phyloP scores from a whole-genome alignment of 2,329 filamentous ascomycete genomes.

The Phyllosticta citribraziliensis region DNA sequence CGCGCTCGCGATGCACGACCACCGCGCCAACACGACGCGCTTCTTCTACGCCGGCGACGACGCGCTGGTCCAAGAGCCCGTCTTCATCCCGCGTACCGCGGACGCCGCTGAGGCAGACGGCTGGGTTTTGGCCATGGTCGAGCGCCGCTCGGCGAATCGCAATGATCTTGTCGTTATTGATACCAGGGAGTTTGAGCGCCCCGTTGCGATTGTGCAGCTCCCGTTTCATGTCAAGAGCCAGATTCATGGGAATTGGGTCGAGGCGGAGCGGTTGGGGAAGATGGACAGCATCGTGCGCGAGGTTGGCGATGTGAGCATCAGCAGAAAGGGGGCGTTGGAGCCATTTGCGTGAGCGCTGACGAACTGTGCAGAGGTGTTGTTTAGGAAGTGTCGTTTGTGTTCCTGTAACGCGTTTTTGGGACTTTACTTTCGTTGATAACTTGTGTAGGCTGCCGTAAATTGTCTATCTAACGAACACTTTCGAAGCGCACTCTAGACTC shows the following conservation, averaged over 20 bases:
- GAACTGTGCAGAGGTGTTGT: neutral
- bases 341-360: neutral
- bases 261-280: slow-evolving; percentile 9
- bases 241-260: slow-evolving; percentile 27
- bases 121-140: slow-evolving; percentile 37
- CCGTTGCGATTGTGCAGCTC: slow-evolving; percentile 28
- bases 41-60: slow-evolving; percentile 22
- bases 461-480: neutral
- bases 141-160: slow-evolving; percentile 19
- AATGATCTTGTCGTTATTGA: slow-evolving; percentile 28
- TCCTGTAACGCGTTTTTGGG: too few relatives aligned
- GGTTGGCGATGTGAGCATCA: neutral
- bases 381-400: neutral
- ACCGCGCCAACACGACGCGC: slow-evolving; percentile 15
- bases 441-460: too few relatives aligned
- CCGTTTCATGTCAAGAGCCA: slow-evolving; percentile 23
- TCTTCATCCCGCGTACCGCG: slow-evolving; percentile 38
- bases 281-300: slow-evolving; percentile 1
- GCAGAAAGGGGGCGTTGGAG: slow-evolving; percentile 8
- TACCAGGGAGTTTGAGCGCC: slow-evolving; percentile 25
- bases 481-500: too few relatives aligned
- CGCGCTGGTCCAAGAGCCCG: slow-evolving; percentile 40
- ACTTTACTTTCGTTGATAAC: too few relatives aligned
- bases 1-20: slow-evolving; percentile 11
- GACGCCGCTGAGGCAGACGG: slow-evolving; percentile 39